A percentile compares a stretch with the other conserved stretches of the same genome.
Evolutionary conservation across 768 basidiomycete genomes (phyloP).

Genomic region (Lactarius tabidus): DNA sequence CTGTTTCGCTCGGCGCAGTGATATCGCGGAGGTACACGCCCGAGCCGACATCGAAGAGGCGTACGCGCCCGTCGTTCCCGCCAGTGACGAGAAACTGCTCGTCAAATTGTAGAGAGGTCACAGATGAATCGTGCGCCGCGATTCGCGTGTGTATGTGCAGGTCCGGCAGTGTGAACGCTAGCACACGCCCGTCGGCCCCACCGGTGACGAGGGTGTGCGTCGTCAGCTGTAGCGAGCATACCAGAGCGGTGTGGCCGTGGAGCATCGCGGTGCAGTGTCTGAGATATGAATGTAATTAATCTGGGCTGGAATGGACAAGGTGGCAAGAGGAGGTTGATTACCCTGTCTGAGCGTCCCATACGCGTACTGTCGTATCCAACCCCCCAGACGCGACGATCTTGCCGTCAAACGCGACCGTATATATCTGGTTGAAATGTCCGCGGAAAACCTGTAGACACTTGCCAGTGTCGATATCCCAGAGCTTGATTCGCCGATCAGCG

Average conservation of each 20-base stretch:
- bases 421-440: conserved; percentile 91
- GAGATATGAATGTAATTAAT: neutral
- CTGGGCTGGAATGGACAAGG: neutral
- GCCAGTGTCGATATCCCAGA: conserved; percentile 56
- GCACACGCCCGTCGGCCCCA: conserved; percentile 83
- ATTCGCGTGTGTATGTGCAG: conserved; percentile 51
- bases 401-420: conserved; percentile 85
- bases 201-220: conserved; percentile 86
- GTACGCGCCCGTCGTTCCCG: conserved; percentile 81
- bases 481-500: conserved; percentile 33
- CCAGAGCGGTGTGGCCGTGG: conserved; percentile 25
- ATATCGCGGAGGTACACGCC: conserved; percentile 74
- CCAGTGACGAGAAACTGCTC: conserved; percentile 75
- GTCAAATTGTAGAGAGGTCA: conserved; percentile 88
- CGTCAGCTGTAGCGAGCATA: conserved; percentile 27
- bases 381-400: conserved; percentile 92
- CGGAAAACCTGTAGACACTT: conserved; percentile 51
- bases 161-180: conserved; percentile 45
- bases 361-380: conserved; percentile 96
- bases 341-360: conserved; percentile 87
- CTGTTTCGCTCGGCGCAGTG: conserved; percentile 69
- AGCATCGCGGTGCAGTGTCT: conserved; percentile 25
- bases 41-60: conserved; percentile 63
- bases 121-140: conserved; percentile 82
- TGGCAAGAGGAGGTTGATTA: conserved; percentile 36